Percentiles rank a stretch among this genome's conserved stretches.
Evolutionary conservation across 1,139 yeast species (phyloP).

Genomic region (Lodderomyces pseudojiufengensis): DNA sequence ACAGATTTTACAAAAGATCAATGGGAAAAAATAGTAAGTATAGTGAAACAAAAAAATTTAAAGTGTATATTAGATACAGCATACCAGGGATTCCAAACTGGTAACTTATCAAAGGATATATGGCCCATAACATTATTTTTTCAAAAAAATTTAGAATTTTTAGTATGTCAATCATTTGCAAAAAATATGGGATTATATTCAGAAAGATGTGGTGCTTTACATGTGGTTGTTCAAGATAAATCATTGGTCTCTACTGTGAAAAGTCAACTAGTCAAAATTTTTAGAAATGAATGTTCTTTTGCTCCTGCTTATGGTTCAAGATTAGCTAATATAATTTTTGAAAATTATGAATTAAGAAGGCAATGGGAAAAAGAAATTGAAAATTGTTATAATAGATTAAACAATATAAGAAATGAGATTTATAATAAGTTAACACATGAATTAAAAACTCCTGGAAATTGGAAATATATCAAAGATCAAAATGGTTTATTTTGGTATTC

Average conservation of each 20-base stretch:
- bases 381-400: slow-evolving; percentile 28
- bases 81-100: slow-evolving; percentile 87
- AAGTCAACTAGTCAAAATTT: slow-evolving; percentile 25
- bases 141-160: slow-evolving; percentile 22
- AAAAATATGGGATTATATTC: slow-evolving; percentile 47
- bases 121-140: slow-evolving; percentile 27
- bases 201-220: slow-evolving; percentile 43
- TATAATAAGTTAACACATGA: slow-evolving; percentile 22
- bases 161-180: slow-evolving; percentile 43
- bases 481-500: slow-evolving; percentile 45
- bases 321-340: slow-evolving; percentile 29
- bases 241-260: slow-evolving; percentile 20
- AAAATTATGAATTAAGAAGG: slow-evolving; percentile 21
- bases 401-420: slow-evolving; percentile 25
- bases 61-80: slow-evolving; percentile 87
- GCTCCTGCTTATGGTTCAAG: slow-evolving; percentile 48
- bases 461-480: slow-evolving; percentile 36
- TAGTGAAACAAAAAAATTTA: slow-evolving; percentile 51
- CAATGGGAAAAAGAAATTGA: slow-evolving; percentile 37
- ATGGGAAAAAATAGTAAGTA: slow-evolving; percentile 70
- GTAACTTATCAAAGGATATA: slow-evolving; percentile 30
- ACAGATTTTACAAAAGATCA: slow-evolving; percentile 79
- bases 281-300: slow-evolving; percentile 41
- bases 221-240: slow-evolving; percentile 30
- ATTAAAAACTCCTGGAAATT: slow-evolving; percentile 40